Conservation (phyloP, 2,329 filamentous ascomycete species). For the Neurospora sp. region DNA sequence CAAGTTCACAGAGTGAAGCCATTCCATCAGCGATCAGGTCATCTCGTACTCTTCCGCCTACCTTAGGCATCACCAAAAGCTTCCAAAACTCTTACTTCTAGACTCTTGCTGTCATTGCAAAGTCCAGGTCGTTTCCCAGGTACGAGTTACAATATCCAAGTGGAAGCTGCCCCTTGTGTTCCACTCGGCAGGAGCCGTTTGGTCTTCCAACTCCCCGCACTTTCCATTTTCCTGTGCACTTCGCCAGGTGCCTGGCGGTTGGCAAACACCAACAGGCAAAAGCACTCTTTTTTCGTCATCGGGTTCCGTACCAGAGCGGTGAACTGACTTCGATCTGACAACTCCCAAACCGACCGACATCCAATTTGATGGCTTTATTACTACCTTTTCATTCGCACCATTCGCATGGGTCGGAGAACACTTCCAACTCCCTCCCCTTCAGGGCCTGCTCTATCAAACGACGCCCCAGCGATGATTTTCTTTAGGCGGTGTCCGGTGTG, state of each 20-base stretch:
- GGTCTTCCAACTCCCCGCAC: neutral
- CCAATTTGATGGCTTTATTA: neutral
- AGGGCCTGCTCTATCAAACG: neutral
- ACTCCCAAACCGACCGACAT: neutral
- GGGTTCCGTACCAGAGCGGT: neutral
- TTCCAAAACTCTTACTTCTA: neutral
- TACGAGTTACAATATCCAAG: neutral
- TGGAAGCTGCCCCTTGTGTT: neutral
- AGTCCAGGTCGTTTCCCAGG: neutral
- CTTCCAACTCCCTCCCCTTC: neutral
- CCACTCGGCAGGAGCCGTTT: neutral
- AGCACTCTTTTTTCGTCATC: neutral
- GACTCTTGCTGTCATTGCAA: neutral
- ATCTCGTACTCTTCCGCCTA: neutral
- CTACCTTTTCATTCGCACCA: neutral
- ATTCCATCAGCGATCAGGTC: neutral
- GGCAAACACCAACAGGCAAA: neutral
- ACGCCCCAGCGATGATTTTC: neutral
- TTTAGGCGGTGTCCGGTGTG: neutral
- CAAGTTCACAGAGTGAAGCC: neutral
- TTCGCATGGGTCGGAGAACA: neutral
- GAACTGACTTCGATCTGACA: neutral
- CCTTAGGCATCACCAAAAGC: neutral
- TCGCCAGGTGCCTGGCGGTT: neutral
- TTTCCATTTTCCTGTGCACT: neutral